phyloP scores from a whole-genome alignment of 257 asterid genomes.

The Voacanga thouarsii region DNA sequence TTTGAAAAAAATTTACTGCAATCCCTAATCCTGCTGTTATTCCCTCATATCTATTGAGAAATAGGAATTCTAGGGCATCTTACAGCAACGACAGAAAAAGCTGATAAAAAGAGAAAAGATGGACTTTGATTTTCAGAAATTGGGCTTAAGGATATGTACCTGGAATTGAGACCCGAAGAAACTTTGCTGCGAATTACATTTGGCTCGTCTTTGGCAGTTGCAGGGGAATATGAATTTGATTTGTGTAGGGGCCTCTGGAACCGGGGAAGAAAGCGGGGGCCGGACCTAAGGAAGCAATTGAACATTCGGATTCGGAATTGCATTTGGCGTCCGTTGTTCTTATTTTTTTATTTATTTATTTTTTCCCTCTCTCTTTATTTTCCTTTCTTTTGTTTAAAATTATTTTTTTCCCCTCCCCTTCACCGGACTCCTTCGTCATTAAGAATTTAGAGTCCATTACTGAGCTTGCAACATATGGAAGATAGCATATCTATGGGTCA shows the following conservation, averaged over 20 bases:
- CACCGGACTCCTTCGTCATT: too few relatives aligned
- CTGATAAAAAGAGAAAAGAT: not conserved
- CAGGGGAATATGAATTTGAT: not conserved
- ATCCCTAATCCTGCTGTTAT: not conserved
- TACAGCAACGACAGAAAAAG: not conserved
- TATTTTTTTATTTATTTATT: not conserved
- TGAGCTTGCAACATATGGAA: too few relatives aligned
- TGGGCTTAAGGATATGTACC: not conserved
- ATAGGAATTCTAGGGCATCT: not conserved
- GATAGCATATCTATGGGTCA: too few relatives aligned
- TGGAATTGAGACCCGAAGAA: not conserved
- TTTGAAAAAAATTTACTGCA: not conserved
- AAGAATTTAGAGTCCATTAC: too few relatives aligned
- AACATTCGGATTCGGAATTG: conserved; percentile 34
- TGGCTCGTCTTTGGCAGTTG: not conserved
- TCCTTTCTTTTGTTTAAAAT: not conserved
- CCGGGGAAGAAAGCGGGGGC: conserved; percentile 5
- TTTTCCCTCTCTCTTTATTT: not conserved
- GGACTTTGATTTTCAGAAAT: not conserved
- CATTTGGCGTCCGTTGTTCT: conserved; percentile 39
- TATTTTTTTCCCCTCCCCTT: too few relatives aligned
- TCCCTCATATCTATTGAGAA: too few relatives aligned
- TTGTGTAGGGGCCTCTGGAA: not conserved
- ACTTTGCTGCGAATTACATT: not conserved
- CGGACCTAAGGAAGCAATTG: conserved; percentile 37